Conservation (phyloP, 352 stramenopile genomes). For the Phytophthora foliorum region DNA sequence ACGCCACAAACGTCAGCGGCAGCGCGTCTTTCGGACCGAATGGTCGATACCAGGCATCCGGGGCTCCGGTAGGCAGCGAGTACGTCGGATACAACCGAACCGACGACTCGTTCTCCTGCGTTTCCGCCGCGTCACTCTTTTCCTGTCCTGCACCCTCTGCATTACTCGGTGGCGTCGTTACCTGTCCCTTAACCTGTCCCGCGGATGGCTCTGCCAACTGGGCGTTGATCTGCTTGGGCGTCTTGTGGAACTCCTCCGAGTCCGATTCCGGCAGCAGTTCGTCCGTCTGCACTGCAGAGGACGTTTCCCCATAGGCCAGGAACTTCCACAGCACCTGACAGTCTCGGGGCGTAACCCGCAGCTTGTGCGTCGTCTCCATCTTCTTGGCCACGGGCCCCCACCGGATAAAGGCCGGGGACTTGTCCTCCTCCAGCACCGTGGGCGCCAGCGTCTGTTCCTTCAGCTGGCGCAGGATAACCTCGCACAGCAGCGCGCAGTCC, state of each 20-base stretch:
- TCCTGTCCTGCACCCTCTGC: not conserved
- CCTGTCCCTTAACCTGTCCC: not conserved
- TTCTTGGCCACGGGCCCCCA: constrained; percentile 58
- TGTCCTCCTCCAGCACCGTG: constrained; percentile 50
- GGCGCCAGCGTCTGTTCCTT: constrained; percentile 53
- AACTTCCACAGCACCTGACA: constrained; percentile 83
- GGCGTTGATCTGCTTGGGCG: constrained; percentile 36
- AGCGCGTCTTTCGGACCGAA: constrained; percentile 55
- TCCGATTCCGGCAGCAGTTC: constrained; percentile 63
- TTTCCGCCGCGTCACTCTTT: constrained; percentile 3
- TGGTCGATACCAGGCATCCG: constrained; percentile 48
- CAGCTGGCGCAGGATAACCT: constrained; percentile 63
- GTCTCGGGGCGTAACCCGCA: constrained; percentile 44
- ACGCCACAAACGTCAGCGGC: constrained; percentile 64
- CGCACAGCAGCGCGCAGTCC: constrained; percentile 63
- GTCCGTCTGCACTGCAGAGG: constrained; percentile 4
- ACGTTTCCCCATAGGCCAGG: constrained; percentile 62
- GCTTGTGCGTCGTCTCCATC: constrained; percentile 49
- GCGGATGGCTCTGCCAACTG: constrained; percentile 9
- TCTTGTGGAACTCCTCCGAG: constrained; percentile 55
- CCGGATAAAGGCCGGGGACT: constrained; percentile 58
- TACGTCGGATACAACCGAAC: constrained; percentile 58
- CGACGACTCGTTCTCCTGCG: constrained; percentile 12
- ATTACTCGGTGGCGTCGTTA: not conserved
- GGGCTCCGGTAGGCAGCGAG: constrained; percentile 45